Evolutionary conservation across 2,329 filamentous ascomycete species (phyloP), one percentile per base, ranked within the genome.

Genomic region (Penicillium corylophilum): DNA sequence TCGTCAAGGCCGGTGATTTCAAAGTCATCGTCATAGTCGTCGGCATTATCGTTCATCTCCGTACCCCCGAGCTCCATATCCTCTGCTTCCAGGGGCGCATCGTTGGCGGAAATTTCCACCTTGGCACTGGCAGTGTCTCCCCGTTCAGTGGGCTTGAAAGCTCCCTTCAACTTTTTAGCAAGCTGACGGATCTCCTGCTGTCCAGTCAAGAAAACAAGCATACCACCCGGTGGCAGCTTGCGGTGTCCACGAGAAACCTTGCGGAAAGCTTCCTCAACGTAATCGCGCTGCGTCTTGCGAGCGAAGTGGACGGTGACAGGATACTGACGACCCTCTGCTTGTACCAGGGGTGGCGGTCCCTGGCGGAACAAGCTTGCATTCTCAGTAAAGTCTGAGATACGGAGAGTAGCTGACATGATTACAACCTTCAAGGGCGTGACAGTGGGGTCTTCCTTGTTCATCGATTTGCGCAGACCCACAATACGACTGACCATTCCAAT

Each of bases 341-440:
- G 85, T 1, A 99, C 79, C 1, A 97, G 82, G 0, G 92, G 93
- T 0, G 94, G 94, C 2, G 89, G 81, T 0, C 77, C 77, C 39
- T 77, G 79, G 4, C 85, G 77, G 71, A 99, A 99, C 0, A 99
- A 78, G 15, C 81, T 85, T 8, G 83, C 76, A 65, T 99, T 97
- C 66, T 90, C 83, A 0, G 90, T 90, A 62, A 99, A 89, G 66
- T 97, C 93, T 12, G 90, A 89, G 41, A 97, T 89, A 53, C 91
- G 82, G 29, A 99, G 78, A 2, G 94, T 99, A 39, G 94, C 94
- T 53, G 93, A 97, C 95, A 99, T 99, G 73, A 99, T 95, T 53
- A 99, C 84, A 8, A 99, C 80, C 73, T 97, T 99, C 46, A 99
- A 74, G 0, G 92, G 91, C 58, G 85, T 87, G 24, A 88, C 75